phyloP scores from a whole-genome alignment of 805 yeast genomes.

The Teunomyces kruisii region DNA sequence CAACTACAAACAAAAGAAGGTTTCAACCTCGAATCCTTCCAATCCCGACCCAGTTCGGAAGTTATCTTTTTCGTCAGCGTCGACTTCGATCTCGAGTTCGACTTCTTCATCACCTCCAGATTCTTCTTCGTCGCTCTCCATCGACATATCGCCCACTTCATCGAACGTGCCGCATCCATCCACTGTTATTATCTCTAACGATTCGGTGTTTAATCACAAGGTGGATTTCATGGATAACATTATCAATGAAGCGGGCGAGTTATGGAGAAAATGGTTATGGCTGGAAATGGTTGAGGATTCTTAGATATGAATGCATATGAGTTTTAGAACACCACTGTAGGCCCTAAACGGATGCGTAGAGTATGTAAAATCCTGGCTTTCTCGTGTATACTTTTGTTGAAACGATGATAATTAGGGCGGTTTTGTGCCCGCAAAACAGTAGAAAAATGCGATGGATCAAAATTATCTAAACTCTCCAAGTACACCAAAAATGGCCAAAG shows the following conservation, averaged over 20 bases:
- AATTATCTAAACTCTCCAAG: neutral
- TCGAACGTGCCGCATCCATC: conserved; percentile 5
- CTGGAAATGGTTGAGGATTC: conserved; percentile 37
- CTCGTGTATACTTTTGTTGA: no score
- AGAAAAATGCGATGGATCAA: conserved; percentile 6
- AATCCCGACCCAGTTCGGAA: neutral
- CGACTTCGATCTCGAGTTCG: conserved; percentile 9
- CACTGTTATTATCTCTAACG: conserved; percentile 28
- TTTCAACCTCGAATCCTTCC: conserved; percentile 9
- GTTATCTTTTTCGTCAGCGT: neutral
- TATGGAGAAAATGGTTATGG: conserved; percentile 83
- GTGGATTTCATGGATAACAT: conserved; percentile 70
- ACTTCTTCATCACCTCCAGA: conserved; percentile 14
- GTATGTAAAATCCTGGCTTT: no score
- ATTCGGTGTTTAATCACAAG: conserved; percentile 41
- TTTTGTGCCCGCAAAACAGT: neutral
- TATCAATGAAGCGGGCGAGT: conserved; percentile 76
- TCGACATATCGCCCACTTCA: conserved; percentile 3
- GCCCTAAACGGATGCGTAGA: no score
- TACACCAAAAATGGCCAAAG: neutral
- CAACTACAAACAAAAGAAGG: conserved; percentile 34
- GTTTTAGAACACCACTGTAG: neutral
- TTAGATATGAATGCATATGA: conserved; percentile 7
- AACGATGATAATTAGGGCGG: neutral
- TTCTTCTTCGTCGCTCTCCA: conserved; percentile 10